A percentile compares a stretch with the other conserved stretches of the same genome.
phyloP scores from a whole-genome alignment of 495 filamentous ascomycete genomes.

The Xylaria nigripes region DNA sequence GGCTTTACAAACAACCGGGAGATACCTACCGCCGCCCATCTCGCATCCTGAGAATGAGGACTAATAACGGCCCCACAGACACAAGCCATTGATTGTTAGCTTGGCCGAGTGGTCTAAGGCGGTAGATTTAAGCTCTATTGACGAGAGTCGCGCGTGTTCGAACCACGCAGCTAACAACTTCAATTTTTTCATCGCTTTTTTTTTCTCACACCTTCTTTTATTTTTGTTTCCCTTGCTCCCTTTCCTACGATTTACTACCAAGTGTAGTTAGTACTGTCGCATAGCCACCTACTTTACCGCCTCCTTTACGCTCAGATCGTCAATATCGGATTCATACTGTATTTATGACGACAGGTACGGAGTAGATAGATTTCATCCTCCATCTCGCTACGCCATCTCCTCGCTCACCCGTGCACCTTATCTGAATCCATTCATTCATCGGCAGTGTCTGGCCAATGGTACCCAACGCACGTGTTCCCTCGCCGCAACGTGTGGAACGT shows the following conservation, averaged over 20 bases:
- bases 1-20: too few species aligned
- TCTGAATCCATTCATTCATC: background rate
- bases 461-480: background rate
- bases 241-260: background rate
- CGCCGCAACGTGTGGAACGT: slow-evolving; percentile 1
- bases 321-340: too few species aligned
- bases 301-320: too few species aligned
- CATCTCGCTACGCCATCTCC: too few species aligned
- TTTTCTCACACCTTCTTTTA: background rate
- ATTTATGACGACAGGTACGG: too few species aligned
- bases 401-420: too few species aligned
- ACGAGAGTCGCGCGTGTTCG: slow-evolving; percentile 38
- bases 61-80: background rate
- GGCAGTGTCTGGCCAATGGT: background rate
- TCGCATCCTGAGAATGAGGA: too few species aligned
- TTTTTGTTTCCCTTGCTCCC: background rate
- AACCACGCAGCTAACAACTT: slow-evolving; percentile 33
- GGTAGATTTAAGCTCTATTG: slow-evolving; percentile 38
- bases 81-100: slow-evolving; percentile 8
- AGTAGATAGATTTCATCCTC: too few species aligned
- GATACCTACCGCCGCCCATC: too few species aligned
- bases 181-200: background rate
- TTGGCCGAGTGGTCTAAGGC: slow-evolving; percentile 39
- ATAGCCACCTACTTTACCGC: too few species aligned
- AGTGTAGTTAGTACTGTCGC: too few species aligned